Base-by-base conservation (phyloP, 2,329 filamentous ascomycete genomes). In the Neonectria punicea region DNA sequence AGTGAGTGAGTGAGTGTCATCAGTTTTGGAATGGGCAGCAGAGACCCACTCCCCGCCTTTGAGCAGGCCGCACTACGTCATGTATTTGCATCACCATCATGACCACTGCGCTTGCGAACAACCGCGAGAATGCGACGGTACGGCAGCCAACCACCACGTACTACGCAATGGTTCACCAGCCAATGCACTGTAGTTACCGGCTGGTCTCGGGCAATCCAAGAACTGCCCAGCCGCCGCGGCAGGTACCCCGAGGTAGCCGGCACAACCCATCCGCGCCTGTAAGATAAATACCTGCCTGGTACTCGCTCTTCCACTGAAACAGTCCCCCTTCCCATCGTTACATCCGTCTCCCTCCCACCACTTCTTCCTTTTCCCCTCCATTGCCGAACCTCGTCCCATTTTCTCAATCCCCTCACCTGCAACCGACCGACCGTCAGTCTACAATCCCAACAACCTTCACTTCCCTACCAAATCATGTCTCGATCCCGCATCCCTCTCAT, bases 401-500 rank as follows among this genome's bases (percentile, higher is more conserved):
- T 18, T 51, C 54, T 55, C 30, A 28, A 41, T 18, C 54, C 43
- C 50, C 39, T 54, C 47, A 39, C 50, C 32, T 22, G 25, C n/a
- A 39, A 39, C 16, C 36, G 14, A 14, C 16, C 14, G 36, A 18
- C 7, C 25, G n/a, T 9, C 46, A 50, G 34, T 34, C 30, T 14
- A 22, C 32, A 59, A 43, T 22, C 36, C 53, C 34, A 59, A 59
- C n/a, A 43, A 11, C 39, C n/a, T 11, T 28, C 46, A 30, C 44
- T 47, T 13, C n/a, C 30, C 14, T n/a, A 61, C 41, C 55, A 30
- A 63, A 69, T 56, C 54, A 66, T 71, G 68, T 80, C 53, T 70
- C 86, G 86, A 84, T 83, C 84, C 54, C 81, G 81, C 70, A 72
- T 80, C 46, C 84, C 85, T 71, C 72, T 84, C 70, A 75, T 83